phyloP scores from a whole-genome alignment of 257 asterid genomes.

The Oldenlandia corymbosa region DNA sequence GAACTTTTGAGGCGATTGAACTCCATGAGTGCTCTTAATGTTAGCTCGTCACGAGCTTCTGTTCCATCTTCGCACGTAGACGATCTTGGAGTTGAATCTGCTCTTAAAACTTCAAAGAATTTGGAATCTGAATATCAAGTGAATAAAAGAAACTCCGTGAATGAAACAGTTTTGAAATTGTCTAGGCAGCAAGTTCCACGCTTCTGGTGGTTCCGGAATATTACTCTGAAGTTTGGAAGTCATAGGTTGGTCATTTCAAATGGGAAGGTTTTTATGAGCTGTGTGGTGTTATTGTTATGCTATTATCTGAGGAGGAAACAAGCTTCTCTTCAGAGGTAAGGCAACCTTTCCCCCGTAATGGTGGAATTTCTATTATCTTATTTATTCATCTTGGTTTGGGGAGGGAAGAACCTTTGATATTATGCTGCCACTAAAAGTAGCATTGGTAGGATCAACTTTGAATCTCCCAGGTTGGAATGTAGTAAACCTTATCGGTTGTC shows the following conservation, averaged over 20 bases:
- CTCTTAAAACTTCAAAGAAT: constrained; percentile 26
- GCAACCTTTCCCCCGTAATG: neutral
- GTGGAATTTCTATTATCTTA: too few species aligned
- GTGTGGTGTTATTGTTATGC: constrained; percentile 40
- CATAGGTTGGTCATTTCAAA: constrained; percentile 44
- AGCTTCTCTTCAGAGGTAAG: constrained; percentile 57
- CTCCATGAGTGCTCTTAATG: constrained; percentile 42
- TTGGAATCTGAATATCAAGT: constrained; percentile 24
- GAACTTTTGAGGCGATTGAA: constrained; percentile 68
- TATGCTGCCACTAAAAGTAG: too few species aligned
- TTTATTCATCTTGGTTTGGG: neutral
- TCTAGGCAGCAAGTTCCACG: constrained; percentile 41
- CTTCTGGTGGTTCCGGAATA: constrained; percentile 61
- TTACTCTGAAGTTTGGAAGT: constrained; percentile 57
- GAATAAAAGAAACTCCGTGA: constrained; percentile 28
- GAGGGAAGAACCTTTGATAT: too few species aligned
- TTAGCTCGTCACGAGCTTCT: constrained; percentile 44
- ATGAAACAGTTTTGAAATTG: constrained; percentile 49
- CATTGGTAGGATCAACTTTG: too few species aligned
- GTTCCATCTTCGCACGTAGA: constrained; percentile 32
- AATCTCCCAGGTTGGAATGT: too few species aligned
- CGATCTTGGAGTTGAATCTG: constrained; percentile 23
- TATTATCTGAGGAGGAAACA: constrained; percentile 54
- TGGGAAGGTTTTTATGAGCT: constrained; percentile 53
- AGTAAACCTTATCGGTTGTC: too few species aligned